Percentiles rank a stretch among this genome's conserved stretches.
Conservation (phyloP, 164 flowering plant species). For the Vitis cinerea region DNA sequence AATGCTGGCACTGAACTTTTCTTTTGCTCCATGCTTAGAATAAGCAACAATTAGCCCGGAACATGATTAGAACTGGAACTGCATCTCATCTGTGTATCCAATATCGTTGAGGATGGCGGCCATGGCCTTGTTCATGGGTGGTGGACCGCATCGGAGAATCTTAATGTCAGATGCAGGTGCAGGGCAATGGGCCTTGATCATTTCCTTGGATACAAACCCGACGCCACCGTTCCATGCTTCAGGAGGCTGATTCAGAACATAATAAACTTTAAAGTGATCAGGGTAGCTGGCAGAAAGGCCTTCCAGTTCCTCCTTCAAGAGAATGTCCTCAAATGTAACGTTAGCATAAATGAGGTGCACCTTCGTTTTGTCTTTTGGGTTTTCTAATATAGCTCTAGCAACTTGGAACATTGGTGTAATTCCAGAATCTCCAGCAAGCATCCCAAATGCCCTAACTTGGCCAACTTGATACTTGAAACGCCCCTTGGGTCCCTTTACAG, state of each 20-base stretch:
- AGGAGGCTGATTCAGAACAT: no score
- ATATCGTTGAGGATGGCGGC: background rate
- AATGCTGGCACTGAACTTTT: no score
- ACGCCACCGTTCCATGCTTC: slow-evolving; percentile 13
- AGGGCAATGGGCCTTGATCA: slow-evolving; percentile 9
- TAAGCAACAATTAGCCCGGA: no score
- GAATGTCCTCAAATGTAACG: slow-evolving; percentile 88
- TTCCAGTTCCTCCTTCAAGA: no score
- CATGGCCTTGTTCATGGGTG: slow-evolving; percentile 9
- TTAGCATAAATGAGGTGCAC: slow-evolving; percentile 94
- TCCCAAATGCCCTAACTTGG: slow-evolving; percentile 65
- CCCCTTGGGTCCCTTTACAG: slow-evolving; percentile 98
- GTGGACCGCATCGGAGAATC: slow-evolving; percentile 8
- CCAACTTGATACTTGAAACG: slow-evolving; percentile 65
- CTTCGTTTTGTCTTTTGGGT: slow-evolving; percentile 53
- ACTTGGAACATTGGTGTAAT: slow-evolving; percentile 79
- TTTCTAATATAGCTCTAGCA: slow-evolving; percentile 64
- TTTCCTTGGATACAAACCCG: slow-evolving; percentile 11
- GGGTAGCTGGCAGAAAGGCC: no score
- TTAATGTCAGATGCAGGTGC: slow-evolving; percentile 12
- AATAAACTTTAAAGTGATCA: no score
- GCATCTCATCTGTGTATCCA: slow-evolving; percentile 2
- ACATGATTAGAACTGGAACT: slow-evolving; percentile 7
- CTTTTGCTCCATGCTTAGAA: no score
- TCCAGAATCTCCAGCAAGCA: slow-evolving; percentile 75